These are phyloP conservation scores for Phytophthora gonapodyides DNA, from an alignment of 352 stramenopile genomes.

Conservation along the genomic window DNA sequence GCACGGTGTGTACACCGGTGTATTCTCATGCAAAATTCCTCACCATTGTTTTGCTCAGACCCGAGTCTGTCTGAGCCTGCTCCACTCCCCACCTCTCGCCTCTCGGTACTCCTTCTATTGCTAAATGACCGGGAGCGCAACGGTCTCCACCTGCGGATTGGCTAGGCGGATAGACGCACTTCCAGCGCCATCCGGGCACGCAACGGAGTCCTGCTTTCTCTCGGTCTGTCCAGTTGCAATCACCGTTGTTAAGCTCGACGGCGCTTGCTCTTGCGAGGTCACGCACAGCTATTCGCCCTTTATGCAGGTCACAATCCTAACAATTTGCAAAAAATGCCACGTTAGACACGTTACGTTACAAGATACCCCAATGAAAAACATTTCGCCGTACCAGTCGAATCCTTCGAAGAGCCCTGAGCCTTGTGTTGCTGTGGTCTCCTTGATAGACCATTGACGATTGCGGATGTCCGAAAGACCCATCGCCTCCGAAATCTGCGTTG, in stretches of 20 bases:
- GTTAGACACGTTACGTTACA: constrained; percentile 15
- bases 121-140: constrained; percentile 19
- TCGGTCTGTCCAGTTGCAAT: constrained; percentile 15
- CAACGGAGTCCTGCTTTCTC: not conserved
- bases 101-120: constrained; percentile 32
- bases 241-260: constrained; percentile 5
- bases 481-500: constrained; percentile 95
- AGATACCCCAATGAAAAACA: not conserved
- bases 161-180: constrained; percentile 4
- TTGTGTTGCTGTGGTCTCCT: constrained; percentile 98
- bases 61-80: constrained; percentile 5
- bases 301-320: constrained; percentile 90
- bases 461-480: constrained; percentile 98
- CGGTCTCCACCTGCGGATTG: constrained; percentile 13
- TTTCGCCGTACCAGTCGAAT: constrained; percentile 95
- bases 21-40: constrained; percentile 34
- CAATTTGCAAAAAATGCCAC: constrained; percentile 2
- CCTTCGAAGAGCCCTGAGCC: constrained; percentile 99
- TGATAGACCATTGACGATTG: constrained; percentile 99
- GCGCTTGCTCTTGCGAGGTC: constrained; percentile 7
- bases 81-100: constrained; percentile 2
- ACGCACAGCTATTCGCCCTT: constrained; percentile 72
- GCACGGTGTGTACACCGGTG: constrained; percentile 15
- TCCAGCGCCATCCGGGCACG: not conserved
- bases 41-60: constrained; percentile 10